Evolutionary conservation across 192 early-diverging fungal species (phyloP).

Genomic region (Podila verticillata): DNA sequence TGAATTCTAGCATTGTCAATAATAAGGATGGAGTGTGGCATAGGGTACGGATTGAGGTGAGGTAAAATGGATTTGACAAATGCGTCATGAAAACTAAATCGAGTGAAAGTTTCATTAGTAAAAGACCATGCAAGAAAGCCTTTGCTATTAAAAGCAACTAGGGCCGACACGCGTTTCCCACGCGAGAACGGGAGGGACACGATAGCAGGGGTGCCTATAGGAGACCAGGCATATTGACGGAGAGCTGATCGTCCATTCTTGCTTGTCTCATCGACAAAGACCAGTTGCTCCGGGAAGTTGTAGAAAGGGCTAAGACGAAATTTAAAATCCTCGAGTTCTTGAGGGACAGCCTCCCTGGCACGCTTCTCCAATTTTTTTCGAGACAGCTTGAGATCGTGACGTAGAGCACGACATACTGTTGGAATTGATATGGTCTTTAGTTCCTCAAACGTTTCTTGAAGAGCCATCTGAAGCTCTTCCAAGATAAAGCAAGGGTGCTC

Average conservation of each 20-base stretch:
- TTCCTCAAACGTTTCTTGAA: background rate
- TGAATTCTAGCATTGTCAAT: conserved; percentile 16
- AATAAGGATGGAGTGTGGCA: conserved; percentile 5
- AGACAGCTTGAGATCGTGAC: conserved; percentile 6
- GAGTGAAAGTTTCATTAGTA: background rate
- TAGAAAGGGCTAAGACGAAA: background rate
- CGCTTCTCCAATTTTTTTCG: conserved; percentile 14
- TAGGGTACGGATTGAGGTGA: background rate
- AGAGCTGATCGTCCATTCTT: background rate
- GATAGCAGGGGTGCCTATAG: background rate
- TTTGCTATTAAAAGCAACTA: background rate
- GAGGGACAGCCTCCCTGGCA: conserved; percentile 6
- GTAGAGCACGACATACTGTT: conserved; percentile 14
- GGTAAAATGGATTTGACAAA: background rate
- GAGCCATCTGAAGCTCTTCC: conserved; percentile 6
- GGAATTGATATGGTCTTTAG: background rate
- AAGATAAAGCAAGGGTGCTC: conserved; percentile 8
- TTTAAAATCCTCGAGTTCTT: background rate
- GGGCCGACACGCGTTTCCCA: background rate
- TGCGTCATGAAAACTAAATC: background rate
- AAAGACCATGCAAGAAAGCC: background rate
- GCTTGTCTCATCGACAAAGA: conserved; percentile 1
- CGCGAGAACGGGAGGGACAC: background rate
- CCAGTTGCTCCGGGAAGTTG: background rate
- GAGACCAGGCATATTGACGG: background rate